A percentile compares a stretch with the other conserved stretches of the same genome.
These are phyloP conservation scores for Fusarium clavum DNA, from an alignment of 2,329 filamentous ascomycete genomes.

Conservation along the genomic window DNA sequence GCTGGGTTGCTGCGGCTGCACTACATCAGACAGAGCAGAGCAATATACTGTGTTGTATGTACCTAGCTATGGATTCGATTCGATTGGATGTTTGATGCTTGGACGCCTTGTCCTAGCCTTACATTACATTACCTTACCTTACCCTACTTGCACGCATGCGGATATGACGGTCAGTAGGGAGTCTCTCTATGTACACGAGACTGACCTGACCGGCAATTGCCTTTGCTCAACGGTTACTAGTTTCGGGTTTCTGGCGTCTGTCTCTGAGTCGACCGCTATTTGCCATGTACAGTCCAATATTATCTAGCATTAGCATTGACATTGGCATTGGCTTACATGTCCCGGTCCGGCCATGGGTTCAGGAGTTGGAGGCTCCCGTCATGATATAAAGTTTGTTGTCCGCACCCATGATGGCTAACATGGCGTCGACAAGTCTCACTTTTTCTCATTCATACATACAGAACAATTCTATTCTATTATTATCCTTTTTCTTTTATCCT, in stretches of 20 bases:
- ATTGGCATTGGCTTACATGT: slow-evolving; percentile 24
- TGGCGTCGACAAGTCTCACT: slow-evolving; percentile 33
- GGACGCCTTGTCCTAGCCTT: slow-evolving; percentile 36
- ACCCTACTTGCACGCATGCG: slow-evolving; percentile 15
- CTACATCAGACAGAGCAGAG: slow-evolving; percentile 11
- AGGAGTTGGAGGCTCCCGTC: slow-evolving; percentile 15
- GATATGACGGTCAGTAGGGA: slow-evolving; percentile 22
- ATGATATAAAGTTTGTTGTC: slow-evolving; percentile 43
- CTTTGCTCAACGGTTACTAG: slow-evolving; percentile 36
- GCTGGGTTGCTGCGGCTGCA: slow-evolving; percentile 3
- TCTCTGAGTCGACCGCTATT: slow-evolving; percentile 45
- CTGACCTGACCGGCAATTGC: slow-evolving; percentile 28
- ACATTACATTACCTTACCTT: slow-evolving; percentile 33
- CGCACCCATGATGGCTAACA: slow-evolving; percentile 22
- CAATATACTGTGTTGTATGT: slow-evolving; percentile 9
- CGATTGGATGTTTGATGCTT: slow-evolving; percentile 8
- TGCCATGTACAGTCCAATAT: not conserved
- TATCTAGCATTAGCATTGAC: not conserved
- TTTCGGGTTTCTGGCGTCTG: slow-evolving; percentile 35
- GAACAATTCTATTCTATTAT: slow-evolving; percentile 1
- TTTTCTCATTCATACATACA: slow-evolving; percentile 19
- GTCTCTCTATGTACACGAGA: slow-evolving; percentile 25
- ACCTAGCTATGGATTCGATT: not conserved
- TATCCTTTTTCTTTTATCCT: not conserved
- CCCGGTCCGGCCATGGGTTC: slow-evolving; percentile 38